phyloP scores from a whole-genome alignment of 2,329 filamentous ascomycete genomes.

The Colletotrichum sidae region DNA sequence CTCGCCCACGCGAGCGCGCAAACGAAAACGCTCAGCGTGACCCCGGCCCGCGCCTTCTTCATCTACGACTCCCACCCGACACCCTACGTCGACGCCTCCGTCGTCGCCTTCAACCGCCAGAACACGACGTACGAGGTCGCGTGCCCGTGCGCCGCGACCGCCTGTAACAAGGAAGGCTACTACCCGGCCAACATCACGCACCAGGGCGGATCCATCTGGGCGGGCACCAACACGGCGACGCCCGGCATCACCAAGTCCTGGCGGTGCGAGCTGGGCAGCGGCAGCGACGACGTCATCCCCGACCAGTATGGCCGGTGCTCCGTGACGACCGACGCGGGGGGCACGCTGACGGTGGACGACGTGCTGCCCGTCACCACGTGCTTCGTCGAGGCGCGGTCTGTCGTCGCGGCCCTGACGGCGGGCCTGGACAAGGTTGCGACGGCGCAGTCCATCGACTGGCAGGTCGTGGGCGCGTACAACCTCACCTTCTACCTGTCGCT shows the following conservation, averaged over 20 bases:
- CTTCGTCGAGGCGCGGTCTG: slow-evolving; percentile 22
- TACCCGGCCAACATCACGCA: slow-evolving; percentile 26
- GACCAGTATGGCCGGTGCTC: slow-evolving; percentile 23
- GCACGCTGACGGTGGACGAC: background rate
- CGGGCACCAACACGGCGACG: slow-evolving; percentile 28
- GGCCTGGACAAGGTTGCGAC: slow-evolving; percentile 20
- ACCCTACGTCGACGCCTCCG: slow-evolving; percentile 27
- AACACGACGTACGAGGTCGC: slow-evolving; percentile 17
- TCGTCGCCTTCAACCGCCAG: slow-evolving; percentile 11
- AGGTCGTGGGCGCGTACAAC: background rate
- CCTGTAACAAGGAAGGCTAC: slow-evolving; percentile 22
- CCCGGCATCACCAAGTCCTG: slow-evolving; percentile 25
- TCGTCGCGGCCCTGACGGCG: slow-evolving; percentile 26
- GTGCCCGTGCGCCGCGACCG: slow-evolving; percentile 20
- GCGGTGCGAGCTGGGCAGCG: slow-evolving; percentile 15
- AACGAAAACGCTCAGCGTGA: slow-evolving; percentile 1
- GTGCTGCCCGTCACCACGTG: slow-evolving; percentile 13
- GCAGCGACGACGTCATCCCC: slow-evolving; percentile 1
- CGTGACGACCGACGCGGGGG: slow-evolving; percentile 15
- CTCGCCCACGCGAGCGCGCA: slow-evolving; percentile 4
- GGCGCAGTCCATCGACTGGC: slow-evolving; percentile 11
- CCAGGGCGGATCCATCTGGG: slow-evolving; percentile 14
- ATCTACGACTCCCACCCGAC: slow-evolving; percentile 27
- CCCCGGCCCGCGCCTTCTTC: slow-evolving; percentile 22
- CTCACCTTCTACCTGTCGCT: slow-evolving; percentile 12